These are phyloP conservation scores for Tylopilus sp. DNA, from an alignment of 768 basidiomycete genomes.

Conservation along the genomic window DNA sequence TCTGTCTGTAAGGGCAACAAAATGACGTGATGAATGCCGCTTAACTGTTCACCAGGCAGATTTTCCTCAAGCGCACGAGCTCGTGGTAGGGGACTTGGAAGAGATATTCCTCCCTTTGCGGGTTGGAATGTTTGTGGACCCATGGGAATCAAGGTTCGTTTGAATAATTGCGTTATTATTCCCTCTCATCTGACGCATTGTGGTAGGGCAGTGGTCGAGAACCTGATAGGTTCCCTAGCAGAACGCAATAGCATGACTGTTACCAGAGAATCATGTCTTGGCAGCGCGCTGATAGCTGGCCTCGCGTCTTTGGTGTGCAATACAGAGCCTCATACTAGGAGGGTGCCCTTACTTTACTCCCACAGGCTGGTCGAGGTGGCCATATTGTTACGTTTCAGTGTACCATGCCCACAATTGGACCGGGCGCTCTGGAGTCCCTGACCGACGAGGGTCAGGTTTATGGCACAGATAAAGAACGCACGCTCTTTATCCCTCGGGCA, in stretches of 20 bases:
- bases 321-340: slow-evolving; percentile 11
- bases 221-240: slow-evolving; percentile 63
- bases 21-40: slow-evolving; percentile 8
- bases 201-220: slow-evolving; percentile 58
- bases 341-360: slow-evolving; percentile 8
- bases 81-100: slow-evolving; percentile 86
- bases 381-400: slow-evolving; percentile 73
- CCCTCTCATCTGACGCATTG: slow-evolving; percentile 4
- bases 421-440: slow-evolving; percentile 60
- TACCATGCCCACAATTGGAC: slow-evolving; percentile 65
- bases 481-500: slow-evolving; percentile 76
- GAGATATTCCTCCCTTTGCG: slow-evolving; percentile 85
- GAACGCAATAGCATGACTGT: slow-evolving; percentile 50
- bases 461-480: slow-evolving; percentile 84
- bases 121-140: slow-evolving; percentile 73
- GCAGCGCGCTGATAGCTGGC: slow-evolving; percentile 69
- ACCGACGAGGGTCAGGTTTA: slow-evolving; percentile 63
- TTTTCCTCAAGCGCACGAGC: slow-evolving; percentile 53
- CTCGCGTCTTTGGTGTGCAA: slow-evolving; percentile 66
- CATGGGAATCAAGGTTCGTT: slow-evolving; percentile 63
- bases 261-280: slow-evolving; percentile 61
- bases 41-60: slow-evolving; percentile 37
- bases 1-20: slow-evolving; percentile 60
- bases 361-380: slow-evolving; percentile 66
- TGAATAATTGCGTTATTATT: background rate